These are phyloP conservation scores for Lipomyces chichibuensis DNA, from an alignment of 805 yeast species.

Conservation along the genomic window DNA sequence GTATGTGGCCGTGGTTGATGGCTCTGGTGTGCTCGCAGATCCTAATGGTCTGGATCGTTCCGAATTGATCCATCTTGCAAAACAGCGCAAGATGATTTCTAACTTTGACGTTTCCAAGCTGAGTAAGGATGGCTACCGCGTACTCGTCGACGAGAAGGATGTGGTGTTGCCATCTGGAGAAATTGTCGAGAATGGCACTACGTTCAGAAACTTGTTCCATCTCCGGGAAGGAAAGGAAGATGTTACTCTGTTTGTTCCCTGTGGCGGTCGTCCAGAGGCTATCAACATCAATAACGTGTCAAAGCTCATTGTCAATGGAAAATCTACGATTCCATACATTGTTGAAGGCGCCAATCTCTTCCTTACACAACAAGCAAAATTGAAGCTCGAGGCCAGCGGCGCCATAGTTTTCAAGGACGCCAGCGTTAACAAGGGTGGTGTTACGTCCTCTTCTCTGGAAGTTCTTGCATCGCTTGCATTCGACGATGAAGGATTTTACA, in stretches of 20 bases:
- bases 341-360: conserved; percentile 98
- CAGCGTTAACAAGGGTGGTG: conserved; percentile 98
- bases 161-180: conserved; percentile 75
- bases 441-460: conserved; percentile 92
- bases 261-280: conserved; percentile 99
- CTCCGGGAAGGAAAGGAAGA: conserved; percentile 66
- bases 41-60: conserved; percentile 82
- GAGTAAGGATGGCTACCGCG: conserved; percentile 74
- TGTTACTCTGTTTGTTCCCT: conserved; percentile 89
- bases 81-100: conserved; percentile 71
- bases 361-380: conserved; percentile 91
- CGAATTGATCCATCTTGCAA: conserved; percentile 80
- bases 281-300: conserved; percentile 83
- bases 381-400: conserved; percentile 84
- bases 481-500: conserved; percentile 78
- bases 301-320: conserved; percentile 74
- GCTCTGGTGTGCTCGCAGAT: conserved; percentile 93
- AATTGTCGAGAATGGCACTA: conserved; percentile 77
- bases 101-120: conserved; percentile 68
- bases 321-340: conserved; percentile 76
- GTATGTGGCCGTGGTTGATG: conserved; percentile 90
- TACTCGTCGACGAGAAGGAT: conserved; percentile 83
- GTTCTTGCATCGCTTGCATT: conserved; percentile 92
- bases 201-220: conserved; percentile 90
- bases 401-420: conserved; percentile 90